Conservation (phyloP, 148 eudicot species). For the Vaccinium corymbosum region DNA sequence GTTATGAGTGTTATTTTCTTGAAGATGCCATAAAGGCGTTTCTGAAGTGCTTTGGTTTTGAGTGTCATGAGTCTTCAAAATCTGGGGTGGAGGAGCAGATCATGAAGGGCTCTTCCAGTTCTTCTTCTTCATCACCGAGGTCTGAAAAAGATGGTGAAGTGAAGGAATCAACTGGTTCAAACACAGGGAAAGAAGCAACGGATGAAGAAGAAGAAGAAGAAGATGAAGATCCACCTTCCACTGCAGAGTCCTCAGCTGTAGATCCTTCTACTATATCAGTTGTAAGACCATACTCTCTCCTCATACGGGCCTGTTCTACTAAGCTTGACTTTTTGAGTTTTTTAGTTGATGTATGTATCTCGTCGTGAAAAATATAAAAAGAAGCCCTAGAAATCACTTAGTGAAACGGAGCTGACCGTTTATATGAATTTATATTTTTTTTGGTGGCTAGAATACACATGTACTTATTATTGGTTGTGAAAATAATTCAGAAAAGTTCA, state of each 20-base stretch:
- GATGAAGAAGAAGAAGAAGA: background rate
- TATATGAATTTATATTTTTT: no score
- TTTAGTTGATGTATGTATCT: no score
- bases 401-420: no score
- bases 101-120: background rate
- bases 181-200: background rate
- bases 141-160: background rate
- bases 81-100: background rate
- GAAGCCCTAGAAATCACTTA: no score
- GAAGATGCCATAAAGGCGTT: background rate
- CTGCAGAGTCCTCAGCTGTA: background rate
- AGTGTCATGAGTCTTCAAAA: background rate
- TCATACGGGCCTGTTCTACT: no score
- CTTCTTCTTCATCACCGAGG: background rate
- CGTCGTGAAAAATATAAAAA: no score
- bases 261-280: background rate
- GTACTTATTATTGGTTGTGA: background rate
- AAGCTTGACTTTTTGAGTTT: no score
- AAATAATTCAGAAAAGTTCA: background rate
- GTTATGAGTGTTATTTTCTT: background rate
- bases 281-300: constrained; percentile 2
- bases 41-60: constrained; percentile 1
- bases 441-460: no score
- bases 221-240: background rate
- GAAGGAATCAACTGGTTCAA: background rate